Percentiles rank a stretch among this genome's conserved stretches.
Evolutionary conservation across 768 basidiomycete genomes (phyloP).

Genomic region (Saitozyma podzolica): DNA sequence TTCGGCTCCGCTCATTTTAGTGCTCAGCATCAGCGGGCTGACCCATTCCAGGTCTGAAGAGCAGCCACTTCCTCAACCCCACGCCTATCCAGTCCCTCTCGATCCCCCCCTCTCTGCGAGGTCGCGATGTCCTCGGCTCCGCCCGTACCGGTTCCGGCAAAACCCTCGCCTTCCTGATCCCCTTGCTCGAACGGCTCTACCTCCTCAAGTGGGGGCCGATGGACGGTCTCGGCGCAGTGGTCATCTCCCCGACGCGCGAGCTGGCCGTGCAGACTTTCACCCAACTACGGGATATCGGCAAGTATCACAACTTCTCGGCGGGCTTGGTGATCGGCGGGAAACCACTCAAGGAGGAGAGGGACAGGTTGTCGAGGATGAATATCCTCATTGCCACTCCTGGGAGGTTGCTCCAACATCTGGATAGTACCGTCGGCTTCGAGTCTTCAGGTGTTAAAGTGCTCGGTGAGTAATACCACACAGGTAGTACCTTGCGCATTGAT

Average conservation of each 20-base stretch:
- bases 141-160: constrained; percentile 73
- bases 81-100: constrained; percentile 73
- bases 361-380: constrained; percentile 88
- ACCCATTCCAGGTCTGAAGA: constrained; percentile 69
- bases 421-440: constrained; percentile 94
- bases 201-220: constrained; percentile 69
- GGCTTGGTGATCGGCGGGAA: constrained; percentile 96
- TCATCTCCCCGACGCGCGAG: constrained; percentile 92
- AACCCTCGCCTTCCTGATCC: constrained; percentile 71
- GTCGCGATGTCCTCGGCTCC: constrained; percentile 67
- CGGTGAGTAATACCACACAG: constrained; percentile 58
- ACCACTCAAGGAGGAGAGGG: constrained; percentile 86
- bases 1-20: no score
- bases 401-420: constrained; percentile 92
- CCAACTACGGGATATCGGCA: constrained; percentile 87
- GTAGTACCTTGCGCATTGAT: background rate
- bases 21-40: constrained; percentile 1
- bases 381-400: constrained; percentile 98
- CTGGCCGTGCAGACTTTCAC: constrained; percentile 98
- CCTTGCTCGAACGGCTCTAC: constrained; percentile 66
- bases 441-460: constrained; percentile 86
- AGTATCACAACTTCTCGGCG: constrained; percentile 86
- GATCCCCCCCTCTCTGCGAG: constrained; percentile 64
- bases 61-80: constrained; percentile 79
- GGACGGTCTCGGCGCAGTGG: constrained; percentile 78